These are phyloP conservation scores for Neoboletus magnificus DNA, from an alignment of 768 basidiomycete species.

Conservation along the genomic window DNA sequence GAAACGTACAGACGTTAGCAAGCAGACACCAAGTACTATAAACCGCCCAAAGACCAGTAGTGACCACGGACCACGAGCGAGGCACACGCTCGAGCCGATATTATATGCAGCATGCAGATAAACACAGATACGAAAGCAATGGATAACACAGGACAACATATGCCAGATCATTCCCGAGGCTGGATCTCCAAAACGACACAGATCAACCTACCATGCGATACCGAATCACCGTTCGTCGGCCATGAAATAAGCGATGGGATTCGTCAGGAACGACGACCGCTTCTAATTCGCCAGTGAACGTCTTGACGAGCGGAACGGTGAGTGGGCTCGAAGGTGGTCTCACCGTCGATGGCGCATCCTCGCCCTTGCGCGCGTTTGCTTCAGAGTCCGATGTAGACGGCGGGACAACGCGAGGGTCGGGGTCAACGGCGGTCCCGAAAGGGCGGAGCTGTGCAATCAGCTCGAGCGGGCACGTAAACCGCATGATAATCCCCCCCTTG, in stretches of 20 bases:
- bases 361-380: neutral
- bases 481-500: conserved; percentile 21
- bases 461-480: conserved; percentile 24
- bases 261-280: conserved; percentile 50
- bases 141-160: neutral
- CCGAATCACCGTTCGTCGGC: conserved; percentile 51
- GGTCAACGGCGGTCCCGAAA: neutral
- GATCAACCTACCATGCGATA: conserved; percentile 43
- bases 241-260: conserved; percentile 51
- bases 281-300: conserved; percentile 56
- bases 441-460: conserved; percentile 18
- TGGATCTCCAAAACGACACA: neutral
- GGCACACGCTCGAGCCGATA: neutral
- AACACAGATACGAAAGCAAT: neutral
- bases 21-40: neutral
- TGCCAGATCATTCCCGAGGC: too few relatives aligned
- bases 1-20: neutral
- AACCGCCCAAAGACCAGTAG: neutral
- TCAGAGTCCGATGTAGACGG: neutral
- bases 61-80: too few relatives aligned
- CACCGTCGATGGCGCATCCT: neutral
- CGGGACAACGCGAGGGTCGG: too few relatives aligned
- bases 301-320: conserved; percentile 29
- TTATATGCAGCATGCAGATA: too few relatives aligned
- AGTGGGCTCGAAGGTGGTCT: neutral